Percentiles rank a stretch among this genome's conserved stretches.
These are phyloP conservation scores for Selaginella tamariscina DNA, from an alignment of 75 land plant genomes.

Conservation along the genomic window DNA sequence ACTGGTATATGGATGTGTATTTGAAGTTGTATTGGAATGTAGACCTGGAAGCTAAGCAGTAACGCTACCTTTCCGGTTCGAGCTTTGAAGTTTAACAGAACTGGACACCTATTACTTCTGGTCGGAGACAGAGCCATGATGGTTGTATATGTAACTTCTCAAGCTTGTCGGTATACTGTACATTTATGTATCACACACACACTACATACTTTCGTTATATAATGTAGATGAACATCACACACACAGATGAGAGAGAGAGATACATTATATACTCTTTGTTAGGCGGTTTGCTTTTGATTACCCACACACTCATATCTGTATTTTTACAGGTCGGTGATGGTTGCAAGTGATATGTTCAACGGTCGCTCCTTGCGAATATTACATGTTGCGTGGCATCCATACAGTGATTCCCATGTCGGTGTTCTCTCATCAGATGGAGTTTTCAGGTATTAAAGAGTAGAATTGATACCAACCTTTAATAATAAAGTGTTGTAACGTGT, in stretches of 20 bases:
- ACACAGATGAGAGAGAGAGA: not conserved
- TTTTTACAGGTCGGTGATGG: constrained; percentile 45
- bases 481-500: not conserved
- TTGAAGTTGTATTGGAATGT: constrained; percentile 1
- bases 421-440: constrained; percentile 89
- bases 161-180: not conserved
- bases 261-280: not conserved
- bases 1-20: too few relatives aligned
- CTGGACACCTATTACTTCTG: constrained; percentile 48
- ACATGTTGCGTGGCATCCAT: constrained; percentile 93
- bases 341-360: constrained; percentile 45
- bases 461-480: not conserved
- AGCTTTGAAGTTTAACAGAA: constrained; percentile 45
- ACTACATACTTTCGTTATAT: too few relatives aligned
- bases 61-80: constrained; percentile 34
- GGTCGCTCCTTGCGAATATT: constrained; percentile 34
- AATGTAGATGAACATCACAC: too few relatives aligned
- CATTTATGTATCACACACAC: constrained; percentile 11
- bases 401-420: constrained; percentile 80
- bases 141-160: constrained; percentile 42
- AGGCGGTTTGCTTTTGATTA: not conserved
- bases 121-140: constrained; percentile 37
- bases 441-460: constrained; percentile 50
- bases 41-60: constrained; percentile 42
- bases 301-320: not conserved